Percentiles rank a stretch among this genome's conserved stretches.
phyloP scores from a whole-genome alignment of 352 stramenopile genomes.

The Phytophthora nicotianae region DNA sequence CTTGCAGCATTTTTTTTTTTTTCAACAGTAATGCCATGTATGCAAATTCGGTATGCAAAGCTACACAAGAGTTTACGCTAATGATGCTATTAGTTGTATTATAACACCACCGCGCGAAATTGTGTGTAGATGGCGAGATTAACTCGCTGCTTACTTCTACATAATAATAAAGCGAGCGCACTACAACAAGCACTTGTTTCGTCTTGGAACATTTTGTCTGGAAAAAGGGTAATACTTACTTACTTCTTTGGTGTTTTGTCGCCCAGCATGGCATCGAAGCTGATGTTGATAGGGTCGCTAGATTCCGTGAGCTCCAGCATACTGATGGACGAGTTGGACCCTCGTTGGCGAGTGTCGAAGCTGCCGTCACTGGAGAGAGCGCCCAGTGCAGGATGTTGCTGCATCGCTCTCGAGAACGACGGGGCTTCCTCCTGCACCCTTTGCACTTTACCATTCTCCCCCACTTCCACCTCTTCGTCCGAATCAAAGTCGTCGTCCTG shows the following conservation, averaged over 20 bases:
- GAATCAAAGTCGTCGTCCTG: constrained; percentile 41
- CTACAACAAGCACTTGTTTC: background rate
- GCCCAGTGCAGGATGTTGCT: constrained; percentile 24
- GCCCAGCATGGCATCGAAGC: constrained; percentile 34
- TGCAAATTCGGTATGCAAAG: no score
- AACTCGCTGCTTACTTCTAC: no score
- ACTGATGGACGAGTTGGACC: constrained; percentile 43
- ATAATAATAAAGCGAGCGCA: constrained; percentile 1
- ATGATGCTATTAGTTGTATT: no score
- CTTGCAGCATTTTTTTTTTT: no score
- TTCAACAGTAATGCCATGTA: no score
- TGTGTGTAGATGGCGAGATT: constrained; percentile 8
- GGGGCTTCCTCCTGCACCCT: constrained; percentile 21
- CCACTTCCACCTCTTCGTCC: constrained; percentile 35
- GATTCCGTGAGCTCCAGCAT: constrained; percentile 38
- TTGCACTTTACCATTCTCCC: constrained; percentile 14
- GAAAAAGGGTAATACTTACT: no score
- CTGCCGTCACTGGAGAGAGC: constrained; percentile 39
- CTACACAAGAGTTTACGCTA: no score
- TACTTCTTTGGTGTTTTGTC: constrained; percentile 25
- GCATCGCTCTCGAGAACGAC: constrained; percentile 22
- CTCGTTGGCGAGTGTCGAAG: constrained; percentile 37
- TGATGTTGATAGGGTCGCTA: constrained; percentile 23
- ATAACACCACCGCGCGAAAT: no score
- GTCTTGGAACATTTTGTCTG: background rate